A percentile compares a stretch with the other conserved stretches of the same genome.
These are phyloP conservation scores for Oryza nivara DNA, from an alignment of 176 grass and related monocot genomes.

Conservation along the genomic window DNA sequence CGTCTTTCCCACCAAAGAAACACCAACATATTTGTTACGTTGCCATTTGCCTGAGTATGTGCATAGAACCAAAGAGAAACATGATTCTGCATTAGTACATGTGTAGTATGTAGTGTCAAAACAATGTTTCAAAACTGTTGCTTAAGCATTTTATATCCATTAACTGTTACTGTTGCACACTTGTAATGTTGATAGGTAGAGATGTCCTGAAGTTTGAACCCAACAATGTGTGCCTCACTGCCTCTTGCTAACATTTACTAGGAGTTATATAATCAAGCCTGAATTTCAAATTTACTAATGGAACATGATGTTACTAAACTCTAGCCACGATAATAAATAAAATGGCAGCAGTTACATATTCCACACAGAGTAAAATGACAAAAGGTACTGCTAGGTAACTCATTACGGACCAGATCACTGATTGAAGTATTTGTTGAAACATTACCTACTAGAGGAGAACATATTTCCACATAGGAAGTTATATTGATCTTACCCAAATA, in stretches of 20 bases:
- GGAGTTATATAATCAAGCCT: neutral
- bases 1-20: slow-evolving; percentile 85
- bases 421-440: neutral
- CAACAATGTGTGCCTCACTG: neutral
- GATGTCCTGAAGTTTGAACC: neutral
- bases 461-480: neutral
- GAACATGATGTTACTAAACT: neutral
- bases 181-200: neutral
- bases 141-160: neutral
- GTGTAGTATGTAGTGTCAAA: neutral
- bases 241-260: neutral
- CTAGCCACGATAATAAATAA: neutral
- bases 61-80: neutral
- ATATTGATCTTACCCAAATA: neutral
- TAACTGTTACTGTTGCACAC: neutral
- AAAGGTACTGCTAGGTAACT: neutral
- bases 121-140: neutral
- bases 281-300: neutral
- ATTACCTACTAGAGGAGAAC: neutral
- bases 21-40: slow-evolving; percentile 76
- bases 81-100: neutral
- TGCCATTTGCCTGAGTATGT: slow-evolving; percentile 79
- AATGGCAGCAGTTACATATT: neutral
- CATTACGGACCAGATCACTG: neutral
- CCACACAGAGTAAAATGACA: neutral